Conservation (phyloP, 2,329 filamentous ascomycete genomes). For the Lasiodiplodia citricola region DNA sequence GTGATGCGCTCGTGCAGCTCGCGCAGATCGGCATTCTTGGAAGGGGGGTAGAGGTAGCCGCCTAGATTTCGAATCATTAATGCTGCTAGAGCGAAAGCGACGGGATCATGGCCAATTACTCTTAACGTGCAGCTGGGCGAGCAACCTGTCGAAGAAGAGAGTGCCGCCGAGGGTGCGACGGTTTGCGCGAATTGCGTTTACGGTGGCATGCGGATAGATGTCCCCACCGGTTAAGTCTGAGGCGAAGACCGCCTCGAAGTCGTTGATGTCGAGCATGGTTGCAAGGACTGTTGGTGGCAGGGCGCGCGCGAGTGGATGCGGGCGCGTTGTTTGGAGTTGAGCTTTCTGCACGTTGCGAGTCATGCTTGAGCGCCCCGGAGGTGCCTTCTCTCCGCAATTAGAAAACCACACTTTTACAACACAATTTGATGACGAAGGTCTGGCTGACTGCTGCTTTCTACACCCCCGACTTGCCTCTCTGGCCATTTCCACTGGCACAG, state of each 20-base stretch:
- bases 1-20: constrained; percentile 74
- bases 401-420: neutral
- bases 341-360: constrained; percentile 23
- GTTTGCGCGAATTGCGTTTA: constrained; percentile 68
- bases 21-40: constrained; percentile 69
- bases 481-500: neutral
- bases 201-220: constrained; percentile 50
- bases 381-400: neutral
- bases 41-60: constrained; percentile 75
- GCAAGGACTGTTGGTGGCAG: neutral
- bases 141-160: constrained; percentile 80
- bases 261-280: constrained; percentile 66
- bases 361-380: constrained; percentile 13
- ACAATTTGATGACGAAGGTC: neutral
- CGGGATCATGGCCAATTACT: constrained; percentile 53
- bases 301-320: constrained; percentile 30
- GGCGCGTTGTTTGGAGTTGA: constrained; percentile 22
- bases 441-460: neutral
- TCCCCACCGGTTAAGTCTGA: neutral
- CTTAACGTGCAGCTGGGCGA: constrained; percentile 73
- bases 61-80: constrained; percentile 39
- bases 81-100: neutral
- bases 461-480: neutral
- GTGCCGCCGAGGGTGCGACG: constrained; percentile 71
- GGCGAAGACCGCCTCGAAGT: constrained; percentile 71